Evolutionary conservation across 2,329 filamentous ascomycete species (phyloP).

Genomic region (Pseudogymnoascus sp.): DNA sequence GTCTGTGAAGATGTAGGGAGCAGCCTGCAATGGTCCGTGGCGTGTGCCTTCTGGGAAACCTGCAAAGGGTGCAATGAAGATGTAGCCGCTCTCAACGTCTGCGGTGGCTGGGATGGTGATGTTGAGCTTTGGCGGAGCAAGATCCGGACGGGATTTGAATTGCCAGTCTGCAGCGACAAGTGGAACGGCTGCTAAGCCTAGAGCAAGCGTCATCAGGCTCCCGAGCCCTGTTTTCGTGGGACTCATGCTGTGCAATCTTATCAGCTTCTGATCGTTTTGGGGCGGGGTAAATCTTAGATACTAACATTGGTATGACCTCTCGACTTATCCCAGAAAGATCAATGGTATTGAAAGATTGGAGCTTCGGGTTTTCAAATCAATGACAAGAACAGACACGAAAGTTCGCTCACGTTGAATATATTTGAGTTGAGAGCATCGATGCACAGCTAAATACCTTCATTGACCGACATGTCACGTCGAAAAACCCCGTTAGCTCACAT

Average conservation of each 20-base stretch:
- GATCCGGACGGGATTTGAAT: constrained; percentile 39
- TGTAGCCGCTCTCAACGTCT: constrained; percentile 34
- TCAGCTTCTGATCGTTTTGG: background rate
- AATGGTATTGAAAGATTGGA: background rate
- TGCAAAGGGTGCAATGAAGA: constrained; percentile 36
- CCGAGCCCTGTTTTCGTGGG: background rate
- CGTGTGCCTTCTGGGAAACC: constrained; percentile 31
- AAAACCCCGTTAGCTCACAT: background rate
- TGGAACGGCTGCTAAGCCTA: background rate
- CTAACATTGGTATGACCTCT: background rate
- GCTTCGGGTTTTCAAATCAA: background rate
- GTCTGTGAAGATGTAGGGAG: constrained; percentile 47
- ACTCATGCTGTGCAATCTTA: background rate
- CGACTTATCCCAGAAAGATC: background rate
- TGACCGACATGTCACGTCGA: background rate
- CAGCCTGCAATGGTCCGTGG: constrained; percentile 42
- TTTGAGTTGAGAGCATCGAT: background rate
- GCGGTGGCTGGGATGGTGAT: constrained; percentile 36
- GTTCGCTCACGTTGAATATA: background rate
- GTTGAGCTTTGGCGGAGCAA: constrained; percentile 37
- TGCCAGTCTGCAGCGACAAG: constrained; percentile 34
- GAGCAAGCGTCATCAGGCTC: constrained; percentile 2
- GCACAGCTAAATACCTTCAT: background rate
- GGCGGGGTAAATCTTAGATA: background rate
- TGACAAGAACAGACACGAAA: background rate